Conservation (phyloP, 345 rosid genomes). For the Triadica sebifera region DNA sequence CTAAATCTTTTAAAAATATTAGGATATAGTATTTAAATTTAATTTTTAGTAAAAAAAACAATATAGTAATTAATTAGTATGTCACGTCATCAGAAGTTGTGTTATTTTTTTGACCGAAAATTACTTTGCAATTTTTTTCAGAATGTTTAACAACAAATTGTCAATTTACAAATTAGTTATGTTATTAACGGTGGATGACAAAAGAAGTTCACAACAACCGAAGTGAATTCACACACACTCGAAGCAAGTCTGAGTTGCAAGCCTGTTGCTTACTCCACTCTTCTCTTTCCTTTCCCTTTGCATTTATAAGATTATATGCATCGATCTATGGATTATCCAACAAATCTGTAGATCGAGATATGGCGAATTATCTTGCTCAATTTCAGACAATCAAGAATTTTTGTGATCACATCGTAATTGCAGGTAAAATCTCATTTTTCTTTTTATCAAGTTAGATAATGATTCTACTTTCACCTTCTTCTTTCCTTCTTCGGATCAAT, state of each 20-base stretch:
- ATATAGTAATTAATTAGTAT: too few relatives aligned
- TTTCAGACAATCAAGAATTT: slow-evolving; percentile 78
- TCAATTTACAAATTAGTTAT: too few relatives aligned
- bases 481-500: neutral
- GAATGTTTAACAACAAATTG: too few relatives aligned
- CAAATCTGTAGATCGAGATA: slow-evolving; percentile 45
- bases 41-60: too few relatives aligned
- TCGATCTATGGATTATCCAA: slow-evolving; percentile 35
- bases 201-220: neutral
- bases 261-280: neutral
- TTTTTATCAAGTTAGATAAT: too few relatives aligned
- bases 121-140: too few relatives aligned
- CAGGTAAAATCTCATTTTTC: slow-evolving; percentile 47
- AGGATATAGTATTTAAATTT: too few relatives aligned
- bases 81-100: too few relatives aligned
- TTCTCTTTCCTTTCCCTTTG: neutral
- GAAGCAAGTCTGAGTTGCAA: neutral
- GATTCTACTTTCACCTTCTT: neutral
- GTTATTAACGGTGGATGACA: too few relatives aligned
- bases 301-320: too few relatives aligned
- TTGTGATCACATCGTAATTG: slow-evolving; percentile 72
- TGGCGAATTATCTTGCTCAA: slow-evolving; percentile 91
- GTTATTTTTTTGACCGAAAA: too few relatives aligned
- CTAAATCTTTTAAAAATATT: too few relatives aligned
- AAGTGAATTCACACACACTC: neutral